Base-by-base conservation (phyloP, 2,329 filamentous ascomycete genomes). In the Fusarium verrucosum region DNA sequence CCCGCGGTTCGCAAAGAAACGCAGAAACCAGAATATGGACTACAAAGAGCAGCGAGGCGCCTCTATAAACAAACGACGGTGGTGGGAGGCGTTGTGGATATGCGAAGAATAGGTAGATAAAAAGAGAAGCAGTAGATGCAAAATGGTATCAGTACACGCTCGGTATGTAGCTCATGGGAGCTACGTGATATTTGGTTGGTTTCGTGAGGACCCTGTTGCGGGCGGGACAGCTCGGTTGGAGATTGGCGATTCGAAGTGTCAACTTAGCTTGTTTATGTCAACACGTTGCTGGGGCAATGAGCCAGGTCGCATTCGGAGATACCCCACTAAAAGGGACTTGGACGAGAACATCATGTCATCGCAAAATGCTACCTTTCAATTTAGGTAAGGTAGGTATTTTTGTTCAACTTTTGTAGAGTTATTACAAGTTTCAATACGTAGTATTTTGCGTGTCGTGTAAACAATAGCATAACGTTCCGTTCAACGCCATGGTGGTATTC, bases 1-100 rank as follows among this genome's bases (percentile, higher is more conserved):
- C 64, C 60, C 57, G 57, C 61, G 70, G n/a, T 67, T 62, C 43
- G 68, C 49, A 58, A 58, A 52, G 20, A 68, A n/a, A n/a, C n/a
- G n/a, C 55, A 35, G 59, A 69, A 54, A 72, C 66, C 56, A 75
- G 63, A 17, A 62, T 72, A 53, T 66, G 72, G 52, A 74, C 74
- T 63, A 75, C 72, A 66, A 79, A 74, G 70, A 78, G 76, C 74
- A 77, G 65, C 45, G 58, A 66, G 73, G 78, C 77, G 72, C 68
- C 62, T 58, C 52, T 61, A 59, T 56, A 50, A 53, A 43, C 40
- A 25, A 53, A 43, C 40, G 23, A 54, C 32, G 17, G 54, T 69
- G 58, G 73, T 65, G 42, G 70, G 69, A 62, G 72, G 68, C 63
- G 69, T 70, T 46, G 57, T 68, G 65, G 66, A 68, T 47, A 55